A percentile compares a stretch with the other conserved stretches of the same genome.
These are phyloP conservation scores for Volutella citrinella DNA, from an alignment of 2,329 filamentous ascomycete species.

Conservation along the genomic window DNA sequence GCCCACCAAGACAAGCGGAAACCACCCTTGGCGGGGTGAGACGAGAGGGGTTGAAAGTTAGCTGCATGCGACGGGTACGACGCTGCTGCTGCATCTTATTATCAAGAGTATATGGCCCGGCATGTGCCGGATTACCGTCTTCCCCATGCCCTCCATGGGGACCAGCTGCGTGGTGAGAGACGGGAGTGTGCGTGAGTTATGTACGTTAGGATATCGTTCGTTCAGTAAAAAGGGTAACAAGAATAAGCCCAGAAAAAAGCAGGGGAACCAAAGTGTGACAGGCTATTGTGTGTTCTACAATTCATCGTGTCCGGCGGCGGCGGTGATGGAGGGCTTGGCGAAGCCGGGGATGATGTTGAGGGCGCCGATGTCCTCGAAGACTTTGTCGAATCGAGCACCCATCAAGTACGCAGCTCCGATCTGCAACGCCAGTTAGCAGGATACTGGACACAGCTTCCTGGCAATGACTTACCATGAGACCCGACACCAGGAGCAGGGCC, in stretches of 20 bases:
- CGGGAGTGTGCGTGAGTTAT: conserved; percentile 18
- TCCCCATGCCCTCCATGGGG: too few relatives aligned
- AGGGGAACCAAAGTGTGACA: conserved; percentile 10
- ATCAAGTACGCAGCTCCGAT: conserved; percentile 73
- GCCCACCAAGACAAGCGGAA: too few relatives aligned
- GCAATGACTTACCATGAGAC: conserved; percentile 75
- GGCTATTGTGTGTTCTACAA: too few relatives aligned
- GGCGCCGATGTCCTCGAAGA: conserved; percentile 25
- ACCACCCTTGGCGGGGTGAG: neutral
- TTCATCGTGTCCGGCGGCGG: conserved; percentile 36
- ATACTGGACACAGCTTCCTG: too few relatives aligned
- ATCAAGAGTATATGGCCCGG: conserved; percentile 22
- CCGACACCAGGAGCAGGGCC: conserved; percentile 69
- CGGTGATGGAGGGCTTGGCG: conserved; percentile 23
- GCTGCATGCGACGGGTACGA: conserved; percentile 12
- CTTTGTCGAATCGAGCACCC: conserved; percentile 74
- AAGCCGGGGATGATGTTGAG: conserved; percentile 20
- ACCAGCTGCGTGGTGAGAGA: too few relatives aligned
- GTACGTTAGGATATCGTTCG: conserved; percentile 30
- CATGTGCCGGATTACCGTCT: too few relatives aligned
- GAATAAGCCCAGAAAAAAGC: conserved; percentile 10
- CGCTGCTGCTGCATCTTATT: conserved; percentile 23
- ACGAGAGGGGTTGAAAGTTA: conserved; percentile 8
- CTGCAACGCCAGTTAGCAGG: conserved; percentile 43
- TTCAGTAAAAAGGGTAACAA: conserved; percentile 18